Percentiles rank a stretch among this genome's conserved stretches.
Evolutionary conservation across 1,284 basidiomycete species (phyloP).

Genomic region (Moesziomyces sp.): DNA sequence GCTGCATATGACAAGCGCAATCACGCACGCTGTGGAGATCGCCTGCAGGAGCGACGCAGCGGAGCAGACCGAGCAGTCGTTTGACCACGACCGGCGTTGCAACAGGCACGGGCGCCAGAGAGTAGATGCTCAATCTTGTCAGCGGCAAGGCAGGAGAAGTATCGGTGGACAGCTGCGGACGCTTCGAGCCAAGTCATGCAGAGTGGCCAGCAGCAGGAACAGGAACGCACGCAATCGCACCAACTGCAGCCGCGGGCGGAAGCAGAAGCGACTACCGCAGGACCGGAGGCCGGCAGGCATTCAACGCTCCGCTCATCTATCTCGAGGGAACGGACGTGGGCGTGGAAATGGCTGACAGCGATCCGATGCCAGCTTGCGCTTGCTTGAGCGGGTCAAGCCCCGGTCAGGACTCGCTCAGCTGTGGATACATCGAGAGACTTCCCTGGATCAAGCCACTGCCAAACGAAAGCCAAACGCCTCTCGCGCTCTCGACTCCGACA

Average conservation of each 20-base stretch:
- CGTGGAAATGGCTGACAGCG: background rate
- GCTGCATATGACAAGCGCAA: background rate
- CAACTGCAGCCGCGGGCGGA: background rate
- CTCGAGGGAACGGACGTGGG: no score
- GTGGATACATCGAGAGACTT: background rate
- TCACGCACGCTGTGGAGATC: background rate
- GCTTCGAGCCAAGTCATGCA: background rate
- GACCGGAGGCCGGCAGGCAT: no score
- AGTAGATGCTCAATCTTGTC: constrained; percentile 36
- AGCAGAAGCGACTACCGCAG: background rate
- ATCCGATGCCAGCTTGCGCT: background rate
- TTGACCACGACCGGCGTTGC: background rate
- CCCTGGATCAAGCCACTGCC: constrained; percentile 12
- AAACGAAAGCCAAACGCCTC: background rate
- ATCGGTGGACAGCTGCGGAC: constrained; percentile 2
- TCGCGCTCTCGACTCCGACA: background rate
- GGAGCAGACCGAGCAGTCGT: background rate
- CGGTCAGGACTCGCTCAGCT: no score
- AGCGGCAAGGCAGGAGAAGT: background rate
- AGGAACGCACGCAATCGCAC: background rate
- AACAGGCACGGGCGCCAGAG: constrained; percentile 5
- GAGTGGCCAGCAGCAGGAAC: background rate
- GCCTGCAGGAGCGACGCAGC: background rate
- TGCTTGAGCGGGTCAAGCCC: background rate
- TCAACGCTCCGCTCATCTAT: no score